Evolutionary conservation across 2,329 filamentous ascomycete species (phyloP).

Genomic region (Rhinocladiella mackenziei): DNA sequence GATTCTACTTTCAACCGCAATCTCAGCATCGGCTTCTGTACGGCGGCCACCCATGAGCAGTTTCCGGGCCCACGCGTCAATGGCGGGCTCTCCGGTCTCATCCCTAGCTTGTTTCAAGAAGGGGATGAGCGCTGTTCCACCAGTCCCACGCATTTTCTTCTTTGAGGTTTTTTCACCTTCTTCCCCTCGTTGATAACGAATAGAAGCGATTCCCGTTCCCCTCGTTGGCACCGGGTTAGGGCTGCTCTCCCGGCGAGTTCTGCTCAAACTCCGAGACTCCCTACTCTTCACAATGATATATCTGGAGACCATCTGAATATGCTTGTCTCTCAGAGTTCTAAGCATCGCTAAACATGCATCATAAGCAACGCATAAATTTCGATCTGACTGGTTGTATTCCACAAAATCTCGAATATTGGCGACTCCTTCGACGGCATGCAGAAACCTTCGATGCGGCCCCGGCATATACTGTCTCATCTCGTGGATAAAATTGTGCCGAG

Average conservation of each 20-base stretch:
- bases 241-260: slow-evolving; percentile 51
- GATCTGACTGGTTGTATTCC: slow-evolving; percentile 57
- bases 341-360: slow-evolving; percentile 85
- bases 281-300: slow-evolving; percentile 90
- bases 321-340: slow-evolving; percentile 77
- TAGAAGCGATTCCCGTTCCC: slow-evolving; percentile 25
- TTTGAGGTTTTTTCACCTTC: slow-evolving; percentile 23
- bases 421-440: slow-evolving; percentile 71
- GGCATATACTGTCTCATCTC: slow-evolving; percentile 99
- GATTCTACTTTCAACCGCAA: slow-evolving; percentile 33
- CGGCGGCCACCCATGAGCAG: slow-evolving; percentile 52
- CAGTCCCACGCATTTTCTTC: slow-evolving; percentile 75
- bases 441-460: slow-evolving; percentile 81
- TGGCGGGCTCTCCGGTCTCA: slow-evolving; percentile 88
- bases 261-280: slow-evolving; percentile 61
- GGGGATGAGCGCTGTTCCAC: slow-evolving; percentile 87
- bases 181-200: slow-evolving; percentile 36
- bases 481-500: slow-evolving; percentile 82
- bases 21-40: slow-evolving; percentile 45
- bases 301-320: slow-evolving; percentile 91
- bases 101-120: slow-evolving; percentile 96
- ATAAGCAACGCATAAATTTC: slow-evolving; percentile 71
- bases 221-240: slow-evolving; percentile 32
- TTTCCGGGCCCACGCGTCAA: slow-evolving; percentile 61
- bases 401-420: slow-evolving; percentile 88